Conservation (phyloP, 768 basidiomycete species). For the Macrolepiota fuliginosa region DNA sequence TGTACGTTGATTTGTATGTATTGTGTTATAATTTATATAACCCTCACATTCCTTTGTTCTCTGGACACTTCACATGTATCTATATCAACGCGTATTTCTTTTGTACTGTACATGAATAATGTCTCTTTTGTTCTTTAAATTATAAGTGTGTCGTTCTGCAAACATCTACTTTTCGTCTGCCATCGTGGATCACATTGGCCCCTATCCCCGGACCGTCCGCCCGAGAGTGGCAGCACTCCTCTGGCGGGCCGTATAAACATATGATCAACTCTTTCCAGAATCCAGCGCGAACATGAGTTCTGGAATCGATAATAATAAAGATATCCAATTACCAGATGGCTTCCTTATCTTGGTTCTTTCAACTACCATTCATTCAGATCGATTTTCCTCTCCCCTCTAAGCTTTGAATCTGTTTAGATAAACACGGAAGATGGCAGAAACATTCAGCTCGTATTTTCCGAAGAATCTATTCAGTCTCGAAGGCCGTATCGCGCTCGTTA, state of each 20-base stretch:
- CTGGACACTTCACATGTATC: background rate
- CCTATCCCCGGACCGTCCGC: background rate
- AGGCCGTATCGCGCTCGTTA: conserved; percentile 56
- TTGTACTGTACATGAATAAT: background rate
- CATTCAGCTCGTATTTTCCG: conserved; percentile 26
- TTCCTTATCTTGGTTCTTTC: background rate
- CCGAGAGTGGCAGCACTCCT: background rate
- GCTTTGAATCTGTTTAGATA: background rate
- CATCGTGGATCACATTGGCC: too few species aligned
- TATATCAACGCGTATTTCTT: too few species aligned
- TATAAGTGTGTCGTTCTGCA: too few species aligned
- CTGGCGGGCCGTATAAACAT: background rate
- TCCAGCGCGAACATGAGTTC: background rate
- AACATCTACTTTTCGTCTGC: too few species aligned
- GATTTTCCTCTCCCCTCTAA: background rate
- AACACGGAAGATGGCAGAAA: conserved; percentile 10
- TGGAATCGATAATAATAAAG: background rate
- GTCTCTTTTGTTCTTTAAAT: background rate
- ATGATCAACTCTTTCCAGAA: background rate
- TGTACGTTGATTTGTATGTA: background rate
- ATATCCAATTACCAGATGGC: background rate
- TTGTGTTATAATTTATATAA: background rate
- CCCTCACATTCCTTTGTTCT: background rate
- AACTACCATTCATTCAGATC: background rate
- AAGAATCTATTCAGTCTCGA: conserved; percentile 47